Evolutionary conservation across 139 green algal species (phyloP), one percentile per base, ranked within the genome.

Genomic region (Chara braunii): DNA sequence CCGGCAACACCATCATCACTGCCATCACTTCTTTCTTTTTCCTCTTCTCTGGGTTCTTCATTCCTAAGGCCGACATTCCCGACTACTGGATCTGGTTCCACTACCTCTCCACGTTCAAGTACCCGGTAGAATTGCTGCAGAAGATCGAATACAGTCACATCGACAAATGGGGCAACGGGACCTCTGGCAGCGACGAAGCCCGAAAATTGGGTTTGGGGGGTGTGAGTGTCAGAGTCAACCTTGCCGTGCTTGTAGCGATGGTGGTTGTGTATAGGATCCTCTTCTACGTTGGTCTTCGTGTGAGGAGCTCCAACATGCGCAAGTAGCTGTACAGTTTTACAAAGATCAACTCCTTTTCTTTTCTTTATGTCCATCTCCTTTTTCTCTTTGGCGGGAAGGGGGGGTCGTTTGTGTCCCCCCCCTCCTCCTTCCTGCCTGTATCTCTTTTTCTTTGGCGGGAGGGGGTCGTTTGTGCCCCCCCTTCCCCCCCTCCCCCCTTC

Each of bases 41-140:
- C 66, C 68, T 77, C 54, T 74, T 74, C 62, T 60, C 18, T 28
- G 65, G 65, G 26, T 74, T 74, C 65, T 74, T 74, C 65, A 74
- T 74, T 37, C 37, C 58, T 26, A 60, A 29, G 65, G 67, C 33
- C 18, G 40, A 48, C 33, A 78, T 78, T 11, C 69, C 69, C 59
- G 31, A 40, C 30, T 78, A 78, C 68, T 79, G 67, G 67, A 76
- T 80, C 8, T 78, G 69, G 69, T n/a, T 78, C 11, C 34, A 78
- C 69, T 78, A 79, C 68, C 35, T 78, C n/a, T 78, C 69, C 48
- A 74, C 53, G 7, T 78, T 78, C 51, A 78, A 77, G 34, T 78
- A 78, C 51, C 58, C 68, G 5, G 6, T 79, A 8, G 51, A 78
- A 23, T 42, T 58, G 22, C 64, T 78, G 30, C 30, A 43, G 22